phyloP scores from a whole-genome alignment of 2,329 filamentous ascomycete species.

The Niveomyces coronatus region DNA sequence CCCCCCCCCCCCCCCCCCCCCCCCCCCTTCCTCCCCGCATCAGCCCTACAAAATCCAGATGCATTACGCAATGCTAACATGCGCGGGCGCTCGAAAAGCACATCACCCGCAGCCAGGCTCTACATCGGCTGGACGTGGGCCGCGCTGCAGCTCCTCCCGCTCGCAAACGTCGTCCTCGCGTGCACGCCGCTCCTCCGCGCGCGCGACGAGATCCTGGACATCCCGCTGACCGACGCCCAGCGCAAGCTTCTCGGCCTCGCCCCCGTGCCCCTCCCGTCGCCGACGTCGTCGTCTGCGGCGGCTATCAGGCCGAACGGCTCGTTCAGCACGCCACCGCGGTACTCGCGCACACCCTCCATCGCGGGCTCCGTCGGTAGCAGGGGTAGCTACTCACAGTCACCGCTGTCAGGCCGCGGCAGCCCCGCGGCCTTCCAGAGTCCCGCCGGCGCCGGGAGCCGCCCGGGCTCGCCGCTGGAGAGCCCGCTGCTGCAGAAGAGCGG shows the following conservation, averaged over 20 bases:
- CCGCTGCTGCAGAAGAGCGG: constrained; percentile 56
- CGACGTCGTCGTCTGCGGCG: constrained; percentile 52
- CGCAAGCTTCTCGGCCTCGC: constrained; percentile 74
- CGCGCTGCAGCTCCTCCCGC: constrained; percentile 43
- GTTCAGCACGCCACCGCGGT: constrained; percentile 80
- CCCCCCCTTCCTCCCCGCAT: too few relatives aligned
- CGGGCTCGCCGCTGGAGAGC: constrained; percentile 35
- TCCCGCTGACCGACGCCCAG: constrained; percentile 69
- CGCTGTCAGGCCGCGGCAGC: constrained; percentile 46
- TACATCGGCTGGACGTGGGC: constrained; percentile 37
- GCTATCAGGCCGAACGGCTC: constrained; percentile 57
- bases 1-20: too few relatives aligned
- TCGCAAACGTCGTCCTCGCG: constrained; percentile 62
- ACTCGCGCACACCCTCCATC: constrained; percentile 62
- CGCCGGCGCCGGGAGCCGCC: constrained; percentile 32
- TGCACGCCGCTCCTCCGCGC: constrained; percentile 61
- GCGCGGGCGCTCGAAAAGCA: constrained; percentile 17
- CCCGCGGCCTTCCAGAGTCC: constrained; percentile 26
- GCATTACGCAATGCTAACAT: neutral
- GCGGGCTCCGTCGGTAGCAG: constrained; percentile 51
- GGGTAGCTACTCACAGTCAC: constrained; percentile 47
- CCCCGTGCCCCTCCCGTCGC: constrained; percentile 49
- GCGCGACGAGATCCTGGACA: constrained; percentile 73
- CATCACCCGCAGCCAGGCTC: constrained; percentile 20
- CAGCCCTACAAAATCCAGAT: constrained; percentile 22